Evolutionary conservation across 2,329 filamentous ascomycete species (phyloP).

Genomic region (Daldinia sp.): DNA sequence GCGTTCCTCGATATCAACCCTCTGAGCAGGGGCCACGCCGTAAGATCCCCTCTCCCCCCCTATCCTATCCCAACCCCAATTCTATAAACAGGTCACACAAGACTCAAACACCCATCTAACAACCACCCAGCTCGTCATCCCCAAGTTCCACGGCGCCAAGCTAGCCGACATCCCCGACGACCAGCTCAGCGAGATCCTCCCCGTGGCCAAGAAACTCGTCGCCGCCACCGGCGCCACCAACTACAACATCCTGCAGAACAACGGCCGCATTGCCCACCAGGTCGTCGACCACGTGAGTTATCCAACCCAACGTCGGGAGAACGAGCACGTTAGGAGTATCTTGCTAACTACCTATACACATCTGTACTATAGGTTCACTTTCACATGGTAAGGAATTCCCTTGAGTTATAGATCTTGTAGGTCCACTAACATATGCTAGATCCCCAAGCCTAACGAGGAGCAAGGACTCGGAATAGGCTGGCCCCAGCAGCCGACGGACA

Average conservation of each 20-base stretch:
- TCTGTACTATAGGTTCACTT: constrained; percentile 75
- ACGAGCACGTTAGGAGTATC: no score
- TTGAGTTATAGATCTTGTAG: not conserved
- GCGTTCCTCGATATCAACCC: constrained; percentile 98
- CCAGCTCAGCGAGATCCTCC: constrained; percentile 80
- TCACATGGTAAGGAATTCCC: constrained; percentile 74
- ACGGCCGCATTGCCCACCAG: constrained; percentile 90
- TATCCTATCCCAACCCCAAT: not conserved
- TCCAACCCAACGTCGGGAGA: not conserved
- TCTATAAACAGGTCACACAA: not conserved
- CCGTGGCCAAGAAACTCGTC: constrained; percentile 87
- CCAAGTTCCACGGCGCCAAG: constrained; percentile 93
- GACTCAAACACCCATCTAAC: no score
- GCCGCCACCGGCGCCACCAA: constrained; percentile 76
- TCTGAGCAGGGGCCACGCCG: constrained; percentile 86
- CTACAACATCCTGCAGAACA: constrained; percentile 97
- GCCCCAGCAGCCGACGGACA: constrained; percentile 78
- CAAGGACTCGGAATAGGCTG: constrained; percentile 84
- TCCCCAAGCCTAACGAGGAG: constrained; percentile 86
- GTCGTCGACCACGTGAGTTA: constrained; percentile 83
- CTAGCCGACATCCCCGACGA: constrained; percentile 93
- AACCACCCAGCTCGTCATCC: constrained; percentile 81
- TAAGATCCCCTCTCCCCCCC: constrained; percentile 55
- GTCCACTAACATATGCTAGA: constrained; percentile 58
- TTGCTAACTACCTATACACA: constrained; percentile 9